Evolutionary conservation across 2,329 filamentous ascomycete species (phyloP).

Genomic region (Cadophora sp.): DNA sequence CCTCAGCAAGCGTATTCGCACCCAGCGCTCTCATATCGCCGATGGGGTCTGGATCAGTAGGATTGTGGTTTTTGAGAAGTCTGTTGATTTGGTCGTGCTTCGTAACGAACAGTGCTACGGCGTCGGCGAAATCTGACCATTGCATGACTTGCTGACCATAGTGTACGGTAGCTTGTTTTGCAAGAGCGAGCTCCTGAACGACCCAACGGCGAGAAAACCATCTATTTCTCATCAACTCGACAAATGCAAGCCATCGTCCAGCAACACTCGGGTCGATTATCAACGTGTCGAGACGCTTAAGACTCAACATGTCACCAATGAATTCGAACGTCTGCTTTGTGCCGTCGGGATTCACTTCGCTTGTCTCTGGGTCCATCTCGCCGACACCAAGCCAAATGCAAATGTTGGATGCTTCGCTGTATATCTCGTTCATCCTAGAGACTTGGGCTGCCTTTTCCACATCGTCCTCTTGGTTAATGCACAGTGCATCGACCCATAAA

Average conservation of each 20-base stretch:
- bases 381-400: conserved; percentile 29
- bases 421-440: conserved; percentile 29
- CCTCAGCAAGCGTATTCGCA: conserved; percentile 32
- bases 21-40: conserved; percentile 32
- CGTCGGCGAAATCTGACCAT: conserved; percentile 47
- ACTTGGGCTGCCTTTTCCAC: conserved; percentile 28
- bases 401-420: conserved; percentile 27
- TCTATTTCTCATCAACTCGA: conserved; percentile 22
- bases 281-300: conserved; percentile 9
- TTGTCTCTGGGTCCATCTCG: not conserved
- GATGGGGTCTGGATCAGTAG: not conserved
- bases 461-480: conserved; percentile 30
- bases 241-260: conserved; percentile 4
- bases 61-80: conserved; percentile 4
- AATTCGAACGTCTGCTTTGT: conserved; percentile 23
- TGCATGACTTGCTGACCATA: conserved; percentile 46
- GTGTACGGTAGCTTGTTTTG: conserved; percentile 44
- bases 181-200: conserved; percentile 51
- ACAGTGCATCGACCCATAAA: conserved; percentile 33
- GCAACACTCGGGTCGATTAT: conserved; percentile 12
- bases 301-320: conserved; percentile 25
- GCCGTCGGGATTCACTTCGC: conserved; percentile 5
- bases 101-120: conserved; percentile 34
- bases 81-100: conserved; percentile 31
- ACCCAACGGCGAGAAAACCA: conserved; percentile 52